Base-by-base conservation (phyloP, 306 rosid genomes). In the Cucumis hystrix region DNA sequence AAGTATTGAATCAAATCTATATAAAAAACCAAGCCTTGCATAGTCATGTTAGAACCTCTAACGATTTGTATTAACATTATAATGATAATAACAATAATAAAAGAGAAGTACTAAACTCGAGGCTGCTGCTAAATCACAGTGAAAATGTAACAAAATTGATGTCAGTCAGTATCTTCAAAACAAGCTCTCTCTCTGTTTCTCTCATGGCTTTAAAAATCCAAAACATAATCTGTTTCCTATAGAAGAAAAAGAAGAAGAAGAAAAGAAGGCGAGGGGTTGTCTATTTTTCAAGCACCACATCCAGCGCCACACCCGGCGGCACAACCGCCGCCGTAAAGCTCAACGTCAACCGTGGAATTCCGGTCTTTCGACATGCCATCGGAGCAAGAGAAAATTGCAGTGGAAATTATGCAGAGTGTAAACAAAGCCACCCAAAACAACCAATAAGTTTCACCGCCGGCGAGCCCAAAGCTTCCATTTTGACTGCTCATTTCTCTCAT, bases 251-350 rank as follows among this genome's bases (percentile, higher is more conserved):
- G 12, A 52, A 16, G 16, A 51, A 6, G 14, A 52, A 13, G 14
- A 47, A 3, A 43, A 45, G 15, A 4, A 4, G 8, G n/a, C 2
- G 17, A 10, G 18, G 71, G 1, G 58, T 6, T 41, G 3, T 65
- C 49, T 35, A 37, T 3, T 49, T 28, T 77, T 87, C 84, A 88
- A 43, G 84, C 97, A 21, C 94, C 97, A 28, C 97, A 91, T 74
- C 76, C 89, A 17, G 89, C 86, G 58, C 91, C 92, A 37, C 97
- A 91, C 23, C 62, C 90, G 0, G 90, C 92, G 1, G 81, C 91
- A 13, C 94, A 90, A 39, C 80, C 95, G 25, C 82, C 89, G 6
- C 90, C 90, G 64, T 84, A 78, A 47, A 79, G 70, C 52, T 86
- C 89, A 7, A 86, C 58, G 69, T 89, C 87, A 16, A 86, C 74